Evolutionary conservation across 371 early-diverging fungal species (phyloP).

Genomic region (Chytridium lagenaria): DNA sequence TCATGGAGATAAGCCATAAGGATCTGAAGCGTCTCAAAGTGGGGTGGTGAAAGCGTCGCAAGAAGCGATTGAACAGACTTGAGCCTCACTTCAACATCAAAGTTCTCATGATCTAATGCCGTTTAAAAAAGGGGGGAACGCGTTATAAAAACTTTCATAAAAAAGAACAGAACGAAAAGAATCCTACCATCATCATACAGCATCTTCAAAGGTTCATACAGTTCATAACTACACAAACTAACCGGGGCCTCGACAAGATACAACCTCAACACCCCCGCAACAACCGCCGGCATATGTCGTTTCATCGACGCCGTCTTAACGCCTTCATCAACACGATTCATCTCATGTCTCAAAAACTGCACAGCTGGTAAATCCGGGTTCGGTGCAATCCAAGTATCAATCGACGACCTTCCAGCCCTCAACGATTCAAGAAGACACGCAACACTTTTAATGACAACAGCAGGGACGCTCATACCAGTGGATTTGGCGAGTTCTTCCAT

Average conservation of each 20-base stretch:
- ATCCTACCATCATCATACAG: conserved; percentile 23
- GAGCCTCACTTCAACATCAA: conserved; percentile 21
- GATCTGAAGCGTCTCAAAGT: conserved; percentile 34
- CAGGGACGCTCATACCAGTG: conserved; percentile 34
- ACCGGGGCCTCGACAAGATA: conserved; percentile 34
- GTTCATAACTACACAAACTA: conserved; percentile 23
- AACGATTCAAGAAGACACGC: conserved; percentile 30
- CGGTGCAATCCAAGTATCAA: conserved; percentile 45
- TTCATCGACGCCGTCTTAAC: not conserved
- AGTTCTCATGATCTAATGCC: conserved; percentile 24
- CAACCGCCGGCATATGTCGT: conserved; percentile 20
- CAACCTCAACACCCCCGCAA: conserved; percentile 33
- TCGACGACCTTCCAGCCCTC: conserved; percentile 15
- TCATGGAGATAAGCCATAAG: conserved; percentile 28
- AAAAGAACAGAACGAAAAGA: too few relatives aligned
- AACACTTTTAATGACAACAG: conserved; percentile 37
- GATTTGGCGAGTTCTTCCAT: conserved; percentile 32
- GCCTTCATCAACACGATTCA: conserved; percentile 18
- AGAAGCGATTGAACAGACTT: conserved; percentile 26
- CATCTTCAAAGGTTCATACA: conserved; percentile 35
- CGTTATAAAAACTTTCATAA: too few relatives aligned
- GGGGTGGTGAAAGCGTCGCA: conserved; percentile 25
- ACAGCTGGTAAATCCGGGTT: conserved; percentile 39
- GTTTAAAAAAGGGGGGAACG: too few relatives aligned
- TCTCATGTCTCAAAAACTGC: conserved; percentile 45